Percentiles rank a stretch among this genome's conserved stretches.
Evolutionary conservation across 257 asterid species (phyloP).

Genomic region (Jaltomata sinuosa): DNA sequence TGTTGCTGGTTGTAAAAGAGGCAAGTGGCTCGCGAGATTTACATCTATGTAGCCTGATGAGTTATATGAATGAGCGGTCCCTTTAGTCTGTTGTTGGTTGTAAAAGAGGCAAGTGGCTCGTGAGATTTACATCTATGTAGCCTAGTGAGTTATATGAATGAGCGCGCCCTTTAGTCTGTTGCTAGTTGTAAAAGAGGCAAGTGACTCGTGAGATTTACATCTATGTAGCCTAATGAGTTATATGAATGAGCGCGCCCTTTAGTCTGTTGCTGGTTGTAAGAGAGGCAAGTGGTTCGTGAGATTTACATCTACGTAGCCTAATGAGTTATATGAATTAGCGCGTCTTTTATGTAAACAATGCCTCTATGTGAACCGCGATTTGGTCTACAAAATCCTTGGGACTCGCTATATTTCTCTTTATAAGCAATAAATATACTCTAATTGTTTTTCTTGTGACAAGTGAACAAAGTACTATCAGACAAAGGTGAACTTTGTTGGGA

Average conservation of each 20-base stretch:
- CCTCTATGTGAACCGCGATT: neutral
- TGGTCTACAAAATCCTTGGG: neutral
- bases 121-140: neutral
- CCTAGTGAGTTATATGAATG: too few species aligned
- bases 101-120: neutral
- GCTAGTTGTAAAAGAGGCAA: neutral
- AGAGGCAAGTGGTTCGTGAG: neutral
- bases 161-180: neutral
- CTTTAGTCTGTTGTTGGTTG: too few species aligned
- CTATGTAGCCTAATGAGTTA: too few species aligned
- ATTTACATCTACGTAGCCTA: neutral
- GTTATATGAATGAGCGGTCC: too few species aligned
- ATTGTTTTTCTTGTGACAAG: too few species aligned
- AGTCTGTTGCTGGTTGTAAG: too few species aligned
- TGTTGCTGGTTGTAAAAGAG: too few species aligned
- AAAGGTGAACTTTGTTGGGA: neutral
- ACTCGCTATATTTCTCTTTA: neutral
- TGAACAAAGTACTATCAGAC: neutral
- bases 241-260: too few species aligned
- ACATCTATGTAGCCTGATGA: neutral
- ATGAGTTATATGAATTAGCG: neutral
- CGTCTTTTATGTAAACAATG: neutral
- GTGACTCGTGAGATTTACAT: neutral
- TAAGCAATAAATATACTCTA: too few species aligned
- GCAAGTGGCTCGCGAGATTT: neutral